Evolutionary conservation across 768 basidiomycete genomes (phyloP).

Genomic region (Lenzites betulinus): DNA sequence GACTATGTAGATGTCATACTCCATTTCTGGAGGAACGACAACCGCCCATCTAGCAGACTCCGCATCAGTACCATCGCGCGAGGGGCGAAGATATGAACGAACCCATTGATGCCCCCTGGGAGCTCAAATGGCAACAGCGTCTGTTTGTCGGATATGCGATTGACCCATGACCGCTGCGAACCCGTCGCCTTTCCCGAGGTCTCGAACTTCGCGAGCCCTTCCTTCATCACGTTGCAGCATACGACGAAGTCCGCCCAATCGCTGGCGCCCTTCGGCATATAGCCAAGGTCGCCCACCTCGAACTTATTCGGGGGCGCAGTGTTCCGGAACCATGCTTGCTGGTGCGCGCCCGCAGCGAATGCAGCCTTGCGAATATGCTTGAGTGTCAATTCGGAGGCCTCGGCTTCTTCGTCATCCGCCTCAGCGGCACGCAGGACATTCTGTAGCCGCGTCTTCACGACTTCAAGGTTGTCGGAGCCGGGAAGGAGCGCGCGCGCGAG

Average conservation of each 20-base stretch:
- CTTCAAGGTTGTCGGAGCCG: slow-evolving; percentile 33
- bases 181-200: slow-evolving; percentile 32
- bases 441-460: slow-evolving; percentile 35
- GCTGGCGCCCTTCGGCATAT: slow-evolving; percentile 35
- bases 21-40: slow-evolving; percentile 38
- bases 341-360: slow-evolving; percentile 37
- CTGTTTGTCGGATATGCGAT: slow-evolving; percentile 31
- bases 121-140: slow-evolving; percentile 39
- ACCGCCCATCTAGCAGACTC: slow-evolving; percentile 44
- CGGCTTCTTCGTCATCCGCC: slow-evolving; percentile 33
- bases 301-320: slow-evolving; percentile 44
- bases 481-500: slow-evolving; percentile 44
- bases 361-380: slow-evolving; percentile 42
- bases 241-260: slow-evolving; percentile 41
- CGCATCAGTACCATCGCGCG: background rate
- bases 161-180: slow-evolving; percentile 42
- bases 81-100: background rate
- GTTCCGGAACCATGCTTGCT: slow-evolving; percentile 44
- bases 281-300: slow-evolving; percentile 47
- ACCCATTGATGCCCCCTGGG: slow-evolving; percentile 38
- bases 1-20: slow-evolving; percentile 42
- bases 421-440: slow-evolving; percentile 33
- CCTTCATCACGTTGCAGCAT: slow-evolving; percentile 41
- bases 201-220: slow-evolving; percentile 29
- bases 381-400: slow-evolving; percentile 30